These are phyloP conservation scores for Umbelopsis sp. DNA, from an alignment of 192 early-diverging fungal species.

Conservation along the genomic window DNA sequence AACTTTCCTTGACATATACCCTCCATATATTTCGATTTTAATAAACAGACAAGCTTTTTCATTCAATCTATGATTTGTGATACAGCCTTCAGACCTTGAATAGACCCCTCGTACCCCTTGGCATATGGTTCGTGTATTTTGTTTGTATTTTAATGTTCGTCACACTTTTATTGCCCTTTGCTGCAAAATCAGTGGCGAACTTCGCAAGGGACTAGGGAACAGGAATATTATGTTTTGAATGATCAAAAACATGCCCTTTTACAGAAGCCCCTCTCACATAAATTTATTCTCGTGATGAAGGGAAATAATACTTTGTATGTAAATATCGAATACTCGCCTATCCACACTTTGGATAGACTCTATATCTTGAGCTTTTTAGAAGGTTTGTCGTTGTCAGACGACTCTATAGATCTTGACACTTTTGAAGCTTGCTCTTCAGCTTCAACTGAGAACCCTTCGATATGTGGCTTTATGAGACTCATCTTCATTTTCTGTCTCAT, in stretches of 20 bases:
- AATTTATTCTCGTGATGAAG: background rate
- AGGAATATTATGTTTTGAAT: too few relatives aligned
- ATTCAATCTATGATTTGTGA: background rate
- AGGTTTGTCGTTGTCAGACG: background rate
- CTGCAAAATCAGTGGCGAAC: background rate
- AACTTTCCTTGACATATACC: background rate
- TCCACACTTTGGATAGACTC: background rate
- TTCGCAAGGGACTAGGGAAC: too few relatives aligned
- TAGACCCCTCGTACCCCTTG: too few relatives aligned
- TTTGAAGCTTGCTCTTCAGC: background rate
- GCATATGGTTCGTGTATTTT: too few relatives aligned
- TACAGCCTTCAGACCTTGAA: too few relatives aligned
- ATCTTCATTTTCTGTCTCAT: slow-evolving; percentile 68
- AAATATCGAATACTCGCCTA: background rate
- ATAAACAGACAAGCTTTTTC: background rate
- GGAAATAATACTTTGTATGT: background rate
- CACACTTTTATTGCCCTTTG: background rate
- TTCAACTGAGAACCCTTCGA: slow-evolving; percentile 54
- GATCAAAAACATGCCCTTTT: too few relatives aligned
- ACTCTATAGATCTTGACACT: background rate
- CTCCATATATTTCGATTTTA: background rate
- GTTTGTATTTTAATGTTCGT: background rate
- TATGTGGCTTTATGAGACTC: slow-evolving; percentile 51
- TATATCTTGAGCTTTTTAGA: slow-evolving; percentile 1
- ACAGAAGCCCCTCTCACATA: too few relatives aligned